Percentiles rank a stretch among this genome's conserved stretches.
Conservation (phyloP, 768 basidiomycete species). For the Rhizopogon vinicolor region DNA sequence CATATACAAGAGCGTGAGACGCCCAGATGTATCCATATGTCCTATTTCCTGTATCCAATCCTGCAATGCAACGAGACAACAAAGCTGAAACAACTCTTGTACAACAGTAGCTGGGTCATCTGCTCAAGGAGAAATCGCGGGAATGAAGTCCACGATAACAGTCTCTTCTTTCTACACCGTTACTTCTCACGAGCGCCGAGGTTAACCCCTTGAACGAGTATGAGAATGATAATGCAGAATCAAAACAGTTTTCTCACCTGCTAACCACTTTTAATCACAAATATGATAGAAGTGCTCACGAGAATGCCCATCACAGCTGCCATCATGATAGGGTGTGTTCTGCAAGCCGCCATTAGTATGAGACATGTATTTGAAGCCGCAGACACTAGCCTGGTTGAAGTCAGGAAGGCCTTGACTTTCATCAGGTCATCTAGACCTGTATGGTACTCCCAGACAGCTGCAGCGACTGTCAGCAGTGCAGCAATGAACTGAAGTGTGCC, state of each 20-base stretch:
- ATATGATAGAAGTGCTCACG: constrained; percentile 47
- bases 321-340: constrained; percentile 51
- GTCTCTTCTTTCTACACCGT: neutral
- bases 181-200: neutral
- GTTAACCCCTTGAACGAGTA: neutral
- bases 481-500: constrained; percentile 50
- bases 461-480: constrained; percentile 48
- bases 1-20: neutral
- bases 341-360: constrained; percentile 15
- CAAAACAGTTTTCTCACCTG: neutral
- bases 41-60: neutral
- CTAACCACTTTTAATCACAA: constrained; percentile 32
- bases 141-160: neutral
- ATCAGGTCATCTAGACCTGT: constrained; percentile 52
- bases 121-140: neutral
- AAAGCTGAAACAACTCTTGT: neutral
- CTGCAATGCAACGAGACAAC: neutral
- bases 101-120: neutral
- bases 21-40: neutral
- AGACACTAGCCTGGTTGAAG: constrained; percentile 47
- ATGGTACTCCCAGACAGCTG: constrained; percentile 66
- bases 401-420: constrained; percentile 55
- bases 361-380: constrained; percentile 9
- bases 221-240: neutral
- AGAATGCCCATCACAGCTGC: constrained; percentile 42